phyloP scores from a whole-genome alignment of 257 asterid species.

The Schizonepeta tenuifolia region DNA sequence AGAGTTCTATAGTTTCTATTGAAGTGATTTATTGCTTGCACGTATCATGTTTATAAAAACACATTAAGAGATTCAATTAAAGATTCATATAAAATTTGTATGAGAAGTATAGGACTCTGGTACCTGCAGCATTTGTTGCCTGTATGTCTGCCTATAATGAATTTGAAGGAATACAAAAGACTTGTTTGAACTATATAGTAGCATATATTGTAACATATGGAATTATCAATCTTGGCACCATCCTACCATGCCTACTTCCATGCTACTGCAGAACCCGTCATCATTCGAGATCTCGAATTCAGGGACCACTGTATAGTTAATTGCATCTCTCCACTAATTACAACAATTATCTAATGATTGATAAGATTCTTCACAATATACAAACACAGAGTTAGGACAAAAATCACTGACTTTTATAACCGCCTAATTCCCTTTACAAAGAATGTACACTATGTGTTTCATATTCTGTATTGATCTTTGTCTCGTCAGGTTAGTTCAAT shows the following conservation, averaged over 20 bases:
- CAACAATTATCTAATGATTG: neutral
- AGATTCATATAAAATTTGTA: neutral
- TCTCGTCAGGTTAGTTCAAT: neutral
- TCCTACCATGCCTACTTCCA: neutral
- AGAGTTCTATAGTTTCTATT: constrained; percentile 4
- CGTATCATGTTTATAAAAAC: neutral
- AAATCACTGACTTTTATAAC: neutral
- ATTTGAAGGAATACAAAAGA: constrained; percentile 5
- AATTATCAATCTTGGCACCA: neutral
- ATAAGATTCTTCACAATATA: neutral
- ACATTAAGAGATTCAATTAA: neutral
- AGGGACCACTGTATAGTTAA: too few relatives aligned
- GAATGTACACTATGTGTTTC: neutral
- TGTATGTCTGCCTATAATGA: neutral
- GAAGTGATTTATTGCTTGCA: constrained; percentile 2
- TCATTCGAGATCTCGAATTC: too few relatives aligned
- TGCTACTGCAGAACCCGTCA: neutral
- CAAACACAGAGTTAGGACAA: neutral
- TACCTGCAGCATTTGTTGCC: neutral
- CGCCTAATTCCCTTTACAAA: neutral
- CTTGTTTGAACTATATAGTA: neutral
- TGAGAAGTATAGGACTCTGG: neutral
- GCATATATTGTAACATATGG: neutral
- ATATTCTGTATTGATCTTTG: neutral
- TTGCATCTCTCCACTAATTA: neutral